Evolutionary conservation across 495 filamentous ascomycete species (phyloP), one percentile per base, ranked within the genome.

Genomic region (Penicillium macrosclerotiorum): DNA sequence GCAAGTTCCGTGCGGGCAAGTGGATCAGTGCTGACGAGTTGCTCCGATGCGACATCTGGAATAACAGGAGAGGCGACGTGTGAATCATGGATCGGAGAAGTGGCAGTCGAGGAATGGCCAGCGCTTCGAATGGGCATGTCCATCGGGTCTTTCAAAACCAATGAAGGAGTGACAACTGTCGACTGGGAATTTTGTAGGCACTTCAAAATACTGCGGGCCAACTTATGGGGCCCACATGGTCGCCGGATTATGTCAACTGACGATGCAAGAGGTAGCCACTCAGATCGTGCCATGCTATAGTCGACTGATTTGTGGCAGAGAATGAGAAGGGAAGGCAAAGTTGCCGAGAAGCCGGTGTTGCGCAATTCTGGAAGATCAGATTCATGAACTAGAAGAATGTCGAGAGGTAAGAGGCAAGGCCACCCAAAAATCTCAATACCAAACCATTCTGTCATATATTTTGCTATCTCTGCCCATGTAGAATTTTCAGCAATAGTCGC

Each of bases 171-270:
- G 14, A 39, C 53, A n/a, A 19, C 40, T 9, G 47, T 37, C 7
- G 47, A 45, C 20, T 49, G 57, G 9, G 35, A 38, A 22, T 64
- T 45, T 31, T 45, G 56, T 3, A 74, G 35, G 32, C 62, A 69
- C 27, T 59, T 67, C 7, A 65, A 42, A 69, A 73, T 49, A 63
- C 75, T 63, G 7, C 79, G 82, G 7, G 80, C 81, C 23, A 86
- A 54, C 51, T 86, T 87, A 47, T 84, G 75, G 12, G 83, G 83
- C 1, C 82, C 84, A 45, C 74, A 80, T 4, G 79, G 79, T 26
- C 72, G 76, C 18, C 73, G 70, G 14, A 79, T 63, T 23, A 77
- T 67, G 35, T 73, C 67, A 13, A 75, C 64, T 1, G 66, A 59
- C 6, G 57, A 46, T 7, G 68, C 61, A 19, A 68, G 44, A 12